phyloP scores from a whole-genome alignment of 2,329 filamentous ascomycete species.

The Sordariomycetes sp. region DNA sequence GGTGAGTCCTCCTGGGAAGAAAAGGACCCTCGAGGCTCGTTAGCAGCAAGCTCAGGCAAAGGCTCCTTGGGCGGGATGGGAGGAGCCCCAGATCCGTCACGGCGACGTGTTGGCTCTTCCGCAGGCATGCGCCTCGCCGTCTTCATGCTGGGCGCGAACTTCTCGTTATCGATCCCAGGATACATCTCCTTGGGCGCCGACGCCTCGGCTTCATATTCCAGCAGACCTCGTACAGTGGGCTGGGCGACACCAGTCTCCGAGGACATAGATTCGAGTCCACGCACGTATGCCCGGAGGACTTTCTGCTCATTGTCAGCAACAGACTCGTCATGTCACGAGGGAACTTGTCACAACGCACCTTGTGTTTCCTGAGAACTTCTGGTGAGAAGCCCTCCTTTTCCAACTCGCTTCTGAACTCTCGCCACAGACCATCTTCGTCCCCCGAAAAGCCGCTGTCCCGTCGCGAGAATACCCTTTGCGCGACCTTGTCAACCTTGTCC shows the following conservation, averaged over 20 bases:
- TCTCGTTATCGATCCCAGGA: constrained; percentile 27
- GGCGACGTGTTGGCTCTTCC: constrained; percentile 1
- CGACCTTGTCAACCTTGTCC: constrained; percentile 51
- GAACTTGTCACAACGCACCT: constrained; percentile 31
- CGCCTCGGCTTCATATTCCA: constrained; percentile 31
- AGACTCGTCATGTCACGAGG: neutral
- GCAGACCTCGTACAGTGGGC: constrained; percentile 42
- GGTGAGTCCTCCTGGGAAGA: constrained; percentile 26
- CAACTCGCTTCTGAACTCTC: constrained; percentile 48
- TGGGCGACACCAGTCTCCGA: constrained; percentile 30
- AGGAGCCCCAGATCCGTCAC: no score
- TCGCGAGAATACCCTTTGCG: constrained; percentile 37
- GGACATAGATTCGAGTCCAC: constrained; percentile 44
- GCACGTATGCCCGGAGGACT: constrained; percentile 50
- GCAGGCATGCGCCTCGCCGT: constrained; percentile 23
- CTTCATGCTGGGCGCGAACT: constrained; percentile 28
- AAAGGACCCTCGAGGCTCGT: constrained; percentile 24
- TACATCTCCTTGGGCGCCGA: constrained; percentile 25
- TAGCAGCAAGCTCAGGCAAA: constrained; percentile 11
- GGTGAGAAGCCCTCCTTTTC: constrained; percentile 48
- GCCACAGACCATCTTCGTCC: constrained; percentile 46
- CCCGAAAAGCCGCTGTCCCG: constrained; percentile 28
- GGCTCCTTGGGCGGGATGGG: constrained; percentile 10
- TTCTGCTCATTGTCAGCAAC: constrained; percentile 29
- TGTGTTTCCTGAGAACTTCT: constrained; percentile 45